phyloP scores from a whole-genome alignment of 345 rosid species.

The Rhizophora mangle region DNA sequence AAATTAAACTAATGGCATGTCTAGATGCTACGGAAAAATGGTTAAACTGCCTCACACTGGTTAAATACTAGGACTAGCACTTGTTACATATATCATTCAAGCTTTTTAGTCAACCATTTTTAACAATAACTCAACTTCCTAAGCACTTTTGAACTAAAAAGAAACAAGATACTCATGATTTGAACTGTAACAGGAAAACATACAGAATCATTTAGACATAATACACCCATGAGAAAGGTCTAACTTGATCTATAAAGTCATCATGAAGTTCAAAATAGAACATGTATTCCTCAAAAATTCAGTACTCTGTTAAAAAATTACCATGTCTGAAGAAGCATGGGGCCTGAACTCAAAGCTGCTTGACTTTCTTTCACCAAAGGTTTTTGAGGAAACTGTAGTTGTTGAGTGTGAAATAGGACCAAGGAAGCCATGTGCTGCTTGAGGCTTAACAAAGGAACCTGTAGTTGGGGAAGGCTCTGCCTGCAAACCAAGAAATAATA shows the following conservation, averaged over 20 bases:
- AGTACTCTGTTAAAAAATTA: slow-evolving; percentile 33
- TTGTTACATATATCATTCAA: too few relatives aligned
- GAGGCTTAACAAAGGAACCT: slow-evolving; percentile 76
- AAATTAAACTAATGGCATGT: background rate
- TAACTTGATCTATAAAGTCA: too few relatives aligned
- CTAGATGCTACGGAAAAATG: background rate
- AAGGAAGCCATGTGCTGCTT: slow-evolving; percentile 33
- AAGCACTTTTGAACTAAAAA: too few relatives aligned
- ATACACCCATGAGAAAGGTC: too few relatives aligned
- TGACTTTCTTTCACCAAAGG: slow-evolving; percentile 47
- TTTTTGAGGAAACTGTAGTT: slow-evolving; percentile 36
- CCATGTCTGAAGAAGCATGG: slow-evolving; percentile 61
- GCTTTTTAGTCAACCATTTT: too few relatives aligned
- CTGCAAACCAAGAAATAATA: slow-evolving; percentile 44
- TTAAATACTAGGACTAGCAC: background rate
- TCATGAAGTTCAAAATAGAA: background rate
- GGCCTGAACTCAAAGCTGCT: slow-evolving; percentile 76
- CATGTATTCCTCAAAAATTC: background rate
- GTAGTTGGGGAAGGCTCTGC: slow-evolving; percentile 96
- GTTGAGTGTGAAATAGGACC: slow-evolving; percentile 40
- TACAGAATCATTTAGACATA: too few relatives aligned
- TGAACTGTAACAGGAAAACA: too few relatives aligned
- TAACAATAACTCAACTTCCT: too few relatives aligned
- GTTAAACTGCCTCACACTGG: background rate
- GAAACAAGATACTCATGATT: too few relatives aligned